These are phyloP conservation scores for Pelargonium exstipulatum DNA, from an alignment of 441 rosid genomes.

Conservation along the genomic window DNA sequence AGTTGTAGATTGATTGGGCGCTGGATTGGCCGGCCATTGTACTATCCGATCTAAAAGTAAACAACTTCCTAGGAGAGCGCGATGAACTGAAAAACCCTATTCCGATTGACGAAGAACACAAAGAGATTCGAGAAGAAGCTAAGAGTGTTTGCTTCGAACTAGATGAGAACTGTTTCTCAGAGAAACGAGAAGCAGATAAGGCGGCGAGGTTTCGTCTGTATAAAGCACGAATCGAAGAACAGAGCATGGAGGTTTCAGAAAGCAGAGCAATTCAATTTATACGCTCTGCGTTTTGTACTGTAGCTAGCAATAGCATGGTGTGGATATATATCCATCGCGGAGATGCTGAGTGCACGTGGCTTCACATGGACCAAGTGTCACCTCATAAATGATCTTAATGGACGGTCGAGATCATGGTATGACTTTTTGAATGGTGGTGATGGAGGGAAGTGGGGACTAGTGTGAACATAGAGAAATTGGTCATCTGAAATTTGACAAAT, in stretches of 20 bases:
- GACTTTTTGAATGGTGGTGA: neutral
- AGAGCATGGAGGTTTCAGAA: slow-evolving; percentile 25
- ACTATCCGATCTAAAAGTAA: slow-evolving; percentile 40
- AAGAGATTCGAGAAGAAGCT: slow-evolving; percentile 13
- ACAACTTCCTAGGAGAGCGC: slow-evolving; percentile 8
- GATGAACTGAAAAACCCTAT: slow-evolving; percentile 16
- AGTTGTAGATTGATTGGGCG: slow-evolving; percentile 53
- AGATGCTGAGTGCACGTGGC: neutral
- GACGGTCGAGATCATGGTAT: no score
- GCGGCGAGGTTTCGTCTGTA: slow-evolving; percentile 19
- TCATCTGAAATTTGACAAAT: no score
- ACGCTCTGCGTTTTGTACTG: neutral
- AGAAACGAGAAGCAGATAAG: slow-evolving; percentile 20
- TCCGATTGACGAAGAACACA: slow-evolving; percentile 22
- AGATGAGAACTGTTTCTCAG: slow-evolving; percentile 16
- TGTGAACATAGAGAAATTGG: no score
- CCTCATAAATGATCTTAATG: neutral
- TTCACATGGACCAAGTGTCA: neutral
- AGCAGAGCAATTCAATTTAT: neutral
- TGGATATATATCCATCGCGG: neutral
- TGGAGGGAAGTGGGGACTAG: no score
- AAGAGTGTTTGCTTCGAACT: slow-evolving; percentile 25
- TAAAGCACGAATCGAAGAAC: slow-evolving; percentile 25
- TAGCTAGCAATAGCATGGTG: neutral
- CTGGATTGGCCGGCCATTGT: slow-evolving; percentile 61